Percentiles rank a stretch among this genome's conserved stretches.
phyloP scores from a whole-genome alignment of 2,329 filamentous ascomycete species.

The Colletotrichum truncatum region DNA sequence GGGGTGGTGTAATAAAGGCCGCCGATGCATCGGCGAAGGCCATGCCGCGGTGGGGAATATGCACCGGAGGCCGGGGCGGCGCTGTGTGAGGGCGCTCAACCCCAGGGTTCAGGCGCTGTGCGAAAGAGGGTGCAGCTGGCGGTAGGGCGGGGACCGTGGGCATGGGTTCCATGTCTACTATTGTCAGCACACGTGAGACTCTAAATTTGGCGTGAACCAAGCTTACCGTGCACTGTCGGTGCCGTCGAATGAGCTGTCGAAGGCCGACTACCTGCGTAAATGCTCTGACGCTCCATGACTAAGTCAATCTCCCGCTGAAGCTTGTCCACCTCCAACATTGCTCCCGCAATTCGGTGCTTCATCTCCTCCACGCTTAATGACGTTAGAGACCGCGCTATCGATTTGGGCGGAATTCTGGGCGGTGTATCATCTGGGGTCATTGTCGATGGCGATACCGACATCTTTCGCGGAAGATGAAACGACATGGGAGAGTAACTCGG shows the following conservation, averaged over 20 bases:
- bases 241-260: slow-evolving; percentile 57
- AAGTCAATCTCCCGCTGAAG: slow-evolving; percentile 69
- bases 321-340: slow-evolving; percentile 66
- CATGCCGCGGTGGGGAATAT: slow-evolving; percentile 42
- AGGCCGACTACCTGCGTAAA: slow-evolving; percentile 62
- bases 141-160: slow-evolving; percentile 67
- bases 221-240: slow-evolving; percentile 24
- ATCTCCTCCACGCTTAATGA: slow-evolving; percentile 60
- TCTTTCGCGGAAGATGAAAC: slow-evolving; percentile 63
- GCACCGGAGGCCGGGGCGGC: slow-evolving; percentile 43
- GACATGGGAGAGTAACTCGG: slow-evolving; percentile 62
- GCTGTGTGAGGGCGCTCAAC: slow-evolving; percentile 45
- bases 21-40: slow-evolving; percentile 41
- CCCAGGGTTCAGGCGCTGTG: slow-evolving; percentile 59
- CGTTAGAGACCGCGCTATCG: slow-evolving; percentile 53
- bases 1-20: slow-evolving; percentile 40
- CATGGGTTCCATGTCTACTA: slow-evolving; percentile 58
- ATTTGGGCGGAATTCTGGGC: slow-evolving; percentile 54
- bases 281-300: slow-evolving; percentile 67
- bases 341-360: slow-evolving; percentile 64
- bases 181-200: slow-evolving; percentile 20
- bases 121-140: slow-evolving; percentile 65
- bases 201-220: slow-evolving; percentile 5
- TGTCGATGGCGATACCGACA: slow-evolving; percentile 42
- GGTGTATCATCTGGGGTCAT: slow-evolving; percentile 39